Evolutionary conservation across 129 eudicot species (phyloP), one percentile per base, ranked within the genome.

Genomic region (Centrapalus pauciflorus): DNA sequence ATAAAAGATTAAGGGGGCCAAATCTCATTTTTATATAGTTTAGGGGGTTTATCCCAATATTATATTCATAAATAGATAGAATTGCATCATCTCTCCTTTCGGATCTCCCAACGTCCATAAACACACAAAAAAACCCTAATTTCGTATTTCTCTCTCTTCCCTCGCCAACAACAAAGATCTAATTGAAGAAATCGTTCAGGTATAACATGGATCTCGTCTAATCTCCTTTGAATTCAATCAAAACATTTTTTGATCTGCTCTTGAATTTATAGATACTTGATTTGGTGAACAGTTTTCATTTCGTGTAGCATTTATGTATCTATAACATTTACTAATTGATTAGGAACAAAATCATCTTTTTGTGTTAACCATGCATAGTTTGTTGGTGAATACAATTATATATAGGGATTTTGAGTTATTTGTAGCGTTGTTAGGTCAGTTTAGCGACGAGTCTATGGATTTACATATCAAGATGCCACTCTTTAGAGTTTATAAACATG

Each of bases 41-140:
- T n/a, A n/a, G n/a, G n/a, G n/a, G n/a, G n/a, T n/a, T n/a, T n/a
- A n/a, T n/a, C n/a, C n/a, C n/a, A n/a, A n/a, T n/a, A n/a, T n/a
- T n/a, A n/a, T n/a, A n/a, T n/a, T n/a, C n/a, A n/a, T n/a, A n/a
- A n/a, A n/a, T n/a, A n/a, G n/a, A n/a, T n/a, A n/a, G n/a, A n/a
- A n/a, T n/a, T n/a, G n/a, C n/a, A n/a, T n/a, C n/a, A n/a, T n/a
- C n/a, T n/a, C n/a, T n/a, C n/a, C n/a, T n/a, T n/a, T n/a, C n/a
- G n/a, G n/a, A n/a, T n/a, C n/a, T n/a, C n/a, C n/a, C n/a, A 12
- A 66, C 71, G 72, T 66, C 72, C 61, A 34, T 48, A 28, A 43
- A 33, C 5, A 28, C 19, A 50, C n/a, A 66, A 33, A 25, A 48
- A 17, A 66, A 38, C 72, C 72, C 59, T 49, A 66, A 17, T 30